These are phyloP conservation scores for Chaetothyriales sp. DNA, from an alignment of 2,329 filamentous ascomycete genomes.

Conservation along the genomic window DNA sequence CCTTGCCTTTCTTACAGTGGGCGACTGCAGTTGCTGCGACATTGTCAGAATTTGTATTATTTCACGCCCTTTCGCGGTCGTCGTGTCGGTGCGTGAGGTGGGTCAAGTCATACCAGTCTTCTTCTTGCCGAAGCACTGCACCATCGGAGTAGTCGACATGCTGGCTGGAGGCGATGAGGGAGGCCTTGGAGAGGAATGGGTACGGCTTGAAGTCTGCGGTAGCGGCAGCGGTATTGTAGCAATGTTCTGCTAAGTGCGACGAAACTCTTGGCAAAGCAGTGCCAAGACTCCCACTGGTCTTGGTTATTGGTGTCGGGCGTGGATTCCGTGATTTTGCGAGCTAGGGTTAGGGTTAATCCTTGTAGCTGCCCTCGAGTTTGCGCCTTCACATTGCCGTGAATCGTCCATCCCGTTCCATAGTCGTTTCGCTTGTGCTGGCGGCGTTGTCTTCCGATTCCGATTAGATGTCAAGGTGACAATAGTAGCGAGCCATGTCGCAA, in stretches of 20 bases:
- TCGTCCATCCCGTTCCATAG: neutral
- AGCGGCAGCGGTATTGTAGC: neutral
- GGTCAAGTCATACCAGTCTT: conserved; percentile 45
- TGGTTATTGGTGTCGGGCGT: too few species aligned
- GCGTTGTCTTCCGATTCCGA: neutral
- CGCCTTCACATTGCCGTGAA: neutral
- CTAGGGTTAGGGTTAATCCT: neutral
- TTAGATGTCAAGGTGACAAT: neutral
- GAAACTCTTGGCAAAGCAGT: neutral
- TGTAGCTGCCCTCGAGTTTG: neutral
- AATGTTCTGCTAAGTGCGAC: neutral
- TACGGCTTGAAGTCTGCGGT: neutral
- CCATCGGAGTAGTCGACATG: conserved; percentile 68
- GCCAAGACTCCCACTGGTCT: neutral
- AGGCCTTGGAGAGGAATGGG: neutral
- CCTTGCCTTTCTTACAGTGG: conserved; percentile 80
- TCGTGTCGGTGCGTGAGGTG: neutral
- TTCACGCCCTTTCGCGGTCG: neutral
- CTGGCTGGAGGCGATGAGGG: conserved; percentile 27
- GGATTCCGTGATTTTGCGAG: neutral
- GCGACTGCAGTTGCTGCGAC: conserved; percentile 65
- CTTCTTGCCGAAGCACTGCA: conserved; percentile 99
- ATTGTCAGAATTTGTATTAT: conserved; percentile 21
- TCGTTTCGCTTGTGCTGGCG: too few species aligned
- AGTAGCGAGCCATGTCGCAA: conserved; percentile 28